Percentiles rank a stretch among this genome's conserved stretches.
Conservation (phyloP, 2,329 filamentous ascomycete genomes). For the Pseudocercospora crystallina region DNA sequence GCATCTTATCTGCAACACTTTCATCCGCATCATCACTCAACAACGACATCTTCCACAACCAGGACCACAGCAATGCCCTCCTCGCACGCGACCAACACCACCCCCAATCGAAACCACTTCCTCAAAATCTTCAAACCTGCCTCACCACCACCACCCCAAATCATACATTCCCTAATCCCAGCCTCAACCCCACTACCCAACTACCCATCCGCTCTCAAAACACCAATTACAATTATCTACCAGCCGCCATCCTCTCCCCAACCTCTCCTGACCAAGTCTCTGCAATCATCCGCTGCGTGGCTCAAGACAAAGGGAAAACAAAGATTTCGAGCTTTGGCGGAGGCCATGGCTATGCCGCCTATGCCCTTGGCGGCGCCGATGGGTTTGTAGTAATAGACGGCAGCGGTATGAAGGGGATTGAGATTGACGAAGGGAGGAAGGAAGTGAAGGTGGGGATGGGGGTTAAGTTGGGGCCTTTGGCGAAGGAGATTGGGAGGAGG, state of each 20-base stretch:
- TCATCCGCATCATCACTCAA: too few species aligned
- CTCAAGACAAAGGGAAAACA: conserved; percentile 1
- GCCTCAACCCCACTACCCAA: not conserved
- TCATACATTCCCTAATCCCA: too few species aligned
- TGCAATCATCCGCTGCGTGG: conserved; percentile 12
- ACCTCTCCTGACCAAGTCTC: conserved; percentile 12
- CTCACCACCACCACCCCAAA: too few species aligned
- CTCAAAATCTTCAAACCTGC: too few species aligned
- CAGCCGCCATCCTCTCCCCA: conserved; percentile 13
- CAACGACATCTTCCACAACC: too few species aligned
- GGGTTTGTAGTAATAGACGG: conserved; percentile 20
- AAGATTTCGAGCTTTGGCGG: conserved; percentile 19
- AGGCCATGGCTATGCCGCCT: conserved; percentile 23
- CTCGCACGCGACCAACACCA: too few species aligned
- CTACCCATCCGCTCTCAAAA: conserved; percentile 9
- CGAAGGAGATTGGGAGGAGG: conserved; percentile 9
- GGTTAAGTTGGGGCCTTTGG: conserved; percentile 12
- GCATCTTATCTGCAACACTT: too few species aligned
- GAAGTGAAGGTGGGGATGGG: conserved; percentile 13
- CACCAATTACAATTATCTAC: conserved; percentile 21
- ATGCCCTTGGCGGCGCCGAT: conserved; percentile 20
- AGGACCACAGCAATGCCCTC: too few species aligned
- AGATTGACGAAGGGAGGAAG: conserved; percentile 6
- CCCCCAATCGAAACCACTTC: too few species aligned
- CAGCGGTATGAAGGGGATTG: conserved; percentile 5